Conservation (phyloP, 768 basidiomycete genomes). For the Suillus cothurnatus region DNA sequence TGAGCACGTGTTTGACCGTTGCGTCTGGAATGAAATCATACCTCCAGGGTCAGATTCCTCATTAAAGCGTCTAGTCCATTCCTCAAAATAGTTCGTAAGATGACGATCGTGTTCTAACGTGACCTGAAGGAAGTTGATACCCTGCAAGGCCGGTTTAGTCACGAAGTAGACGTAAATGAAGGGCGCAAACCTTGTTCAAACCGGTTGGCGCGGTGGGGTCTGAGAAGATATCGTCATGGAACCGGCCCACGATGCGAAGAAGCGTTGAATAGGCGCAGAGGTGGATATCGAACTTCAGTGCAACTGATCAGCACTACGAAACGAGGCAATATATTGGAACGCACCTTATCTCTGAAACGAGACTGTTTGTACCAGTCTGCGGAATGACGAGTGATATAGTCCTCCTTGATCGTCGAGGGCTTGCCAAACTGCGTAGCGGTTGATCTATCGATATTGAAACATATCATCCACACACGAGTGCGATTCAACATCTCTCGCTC, state of each 20-base stretch:
- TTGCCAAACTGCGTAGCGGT: conserved; percentile 90
- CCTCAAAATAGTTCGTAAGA: conserved; percentile 60
- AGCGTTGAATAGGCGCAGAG: conserved; percentile 73
- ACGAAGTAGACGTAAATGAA: neutral
- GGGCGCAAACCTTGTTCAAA: conserved; percentile 58
- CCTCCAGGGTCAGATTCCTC: conserved; percentile 62
- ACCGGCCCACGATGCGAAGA: conserved; percentile 68
- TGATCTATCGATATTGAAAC: conserved; percentile 86
- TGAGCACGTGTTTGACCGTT: conserved; percentile 1
- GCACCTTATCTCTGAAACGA: conserved; percentile 58
- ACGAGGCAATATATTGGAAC: conserved; percentile 10
- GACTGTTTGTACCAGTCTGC: conserved; percentile 78
- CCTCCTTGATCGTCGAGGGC: conserved; percentile 85
- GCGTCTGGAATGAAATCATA: conserved; percentile 23
- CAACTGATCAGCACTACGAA: neutral
- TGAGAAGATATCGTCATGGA: conserved; percentile 79
- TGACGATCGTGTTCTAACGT: conserved; percentile 62
- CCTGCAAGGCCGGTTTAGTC: conserved; percentile 37
- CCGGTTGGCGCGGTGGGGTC: conserved; percentile 68
- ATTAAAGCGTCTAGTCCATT: conserved; percentile 63
- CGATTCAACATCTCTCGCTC: conserved; percentile 86
- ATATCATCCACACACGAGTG: conserved; percentile 88
- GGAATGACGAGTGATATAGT: conserved; percentile 72
- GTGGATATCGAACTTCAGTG: conserved; percentile 68
- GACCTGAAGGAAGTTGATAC: conserved; percentile 66